A percentile compares a stretch with the other conserved stretches of the same genome.
These are phyloP conservation scores for Trypanosoma caninum DNA, from an alignment of 208 protist species.

Conservation along the genomic window DNA sequence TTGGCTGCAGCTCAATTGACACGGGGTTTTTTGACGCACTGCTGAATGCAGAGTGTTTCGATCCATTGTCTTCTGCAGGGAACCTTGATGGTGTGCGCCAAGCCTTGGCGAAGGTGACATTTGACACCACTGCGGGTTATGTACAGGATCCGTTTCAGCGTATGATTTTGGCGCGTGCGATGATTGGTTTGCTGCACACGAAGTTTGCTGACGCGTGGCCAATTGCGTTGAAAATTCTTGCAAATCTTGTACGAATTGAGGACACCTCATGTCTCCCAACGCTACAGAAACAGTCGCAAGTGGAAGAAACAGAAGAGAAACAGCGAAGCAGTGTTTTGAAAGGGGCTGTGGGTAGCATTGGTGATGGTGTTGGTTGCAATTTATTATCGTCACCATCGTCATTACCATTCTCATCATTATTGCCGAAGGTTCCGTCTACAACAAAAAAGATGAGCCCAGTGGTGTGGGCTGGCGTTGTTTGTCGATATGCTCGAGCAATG, in stretches of 20 bases:
- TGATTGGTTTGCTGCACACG: conserved; percentile 79
- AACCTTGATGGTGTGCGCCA: conserved; percentile 66
- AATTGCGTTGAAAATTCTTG: conserved; percentile 54
- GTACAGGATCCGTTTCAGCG: conserved; percentile 51
- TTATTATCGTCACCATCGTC: neutral
- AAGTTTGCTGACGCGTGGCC: conserved; percentile 77
- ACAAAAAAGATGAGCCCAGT: conserved; percentile 34
- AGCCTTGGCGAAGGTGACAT: conserved; percentile 56
- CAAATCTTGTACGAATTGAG: conserved; percentile 55
- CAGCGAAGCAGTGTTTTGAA: neutral
- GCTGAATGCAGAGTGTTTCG: conserved; percentile 53
- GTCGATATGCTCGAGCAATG: conserved; percentile 57
- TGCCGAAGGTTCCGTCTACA: neutral
- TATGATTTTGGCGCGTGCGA: conserved; percentile 60
- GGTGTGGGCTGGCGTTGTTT: conserved; percentile 69
- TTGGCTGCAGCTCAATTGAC: conserved; percentile 28
- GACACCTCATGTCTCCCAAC: conserved; percentile 22
- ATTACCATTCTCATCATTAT: neutral
- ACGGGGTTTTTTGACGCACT: conserved; percentile 37
- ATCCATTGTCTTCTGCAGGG: conserved; percentile 64
- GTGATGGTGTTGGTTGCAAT: neutral
- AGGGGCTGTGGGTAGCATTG: neutral
- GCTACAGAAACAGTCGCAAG: neutral
- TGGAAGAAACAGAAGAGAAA: neutral
- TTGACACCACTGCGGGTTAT: conserved; percentile 47